phyloP scores from a whole-genome alignment of 495 filamentous ascomycete species.

The Glutinoglossum americanum region DNA sequence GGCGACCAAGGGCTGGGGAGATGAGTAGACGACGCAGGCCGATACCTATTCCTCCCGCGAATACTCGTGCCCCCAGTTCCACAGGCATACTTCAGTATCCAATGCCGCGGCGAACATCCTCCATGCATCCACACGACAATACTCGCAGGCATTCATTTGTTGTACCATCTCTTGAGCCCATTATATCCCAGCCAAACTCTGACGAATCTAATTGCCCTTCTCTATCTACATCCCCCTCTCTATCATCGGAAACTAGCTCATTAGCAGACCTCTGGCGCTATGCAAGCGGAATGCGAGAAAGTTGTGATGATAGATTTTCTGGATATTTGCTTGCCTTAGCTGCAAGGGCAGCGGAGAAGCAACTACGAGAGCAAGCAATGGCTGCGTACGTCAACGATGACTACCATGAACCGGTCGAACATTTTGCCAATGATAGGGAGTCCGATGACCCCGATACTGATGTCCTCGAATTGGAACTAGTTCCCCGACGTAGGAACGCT shows the following conservation, averaged over 20 bases:
- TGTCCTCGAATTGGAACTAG: not conserved
- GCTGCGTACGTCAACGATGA: constrained; percentile 50
- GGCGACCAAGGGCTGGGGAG: not conserved
- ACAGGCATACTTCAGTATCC: not conserved
- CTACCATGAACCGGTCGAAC: constrained; percentile 36
- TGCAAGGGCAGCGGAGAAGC: constrained; percentile 51
- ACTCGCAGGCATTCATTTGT: constrained; percentile 30
- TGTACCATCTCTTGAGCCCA: constrained; percentile 29
- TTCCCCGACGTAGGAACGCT: not conserved
- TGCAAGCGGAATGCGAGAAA: constrained; percentile 28
- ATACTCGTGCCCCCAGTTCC: constrained; percentile 13
- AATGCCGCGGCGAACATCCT: not conserved
- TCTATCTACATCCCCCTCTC: constrained; percentile 26
- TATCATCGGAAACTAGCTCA: constrained; percentile 17
- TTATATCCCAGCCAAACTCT: constrained; percentile 34
- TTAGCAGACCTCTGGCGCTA: constrained; percentile 16
- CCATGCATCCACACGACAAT: constrained; percentile 4
- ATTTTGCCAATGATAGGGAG: constrained; percentile 33
- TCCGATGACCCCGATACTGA: constrained; percentile 19
- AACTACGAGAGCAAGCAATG: constrained; percentile 44
- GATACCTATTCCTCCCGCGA: constrained; percentile 10
- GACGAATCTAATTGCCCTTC: constrained; percentile 25
- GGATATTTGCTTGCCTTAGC: constrained; percentile 58
- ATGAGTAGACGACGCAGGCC: not conserved
- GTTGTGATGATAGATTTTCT: constrained; percentile 46